Evolutionary conservation across 164 flowering plant genomes (phyloP).

Genomic region (Umbellularia californica): DNA sequence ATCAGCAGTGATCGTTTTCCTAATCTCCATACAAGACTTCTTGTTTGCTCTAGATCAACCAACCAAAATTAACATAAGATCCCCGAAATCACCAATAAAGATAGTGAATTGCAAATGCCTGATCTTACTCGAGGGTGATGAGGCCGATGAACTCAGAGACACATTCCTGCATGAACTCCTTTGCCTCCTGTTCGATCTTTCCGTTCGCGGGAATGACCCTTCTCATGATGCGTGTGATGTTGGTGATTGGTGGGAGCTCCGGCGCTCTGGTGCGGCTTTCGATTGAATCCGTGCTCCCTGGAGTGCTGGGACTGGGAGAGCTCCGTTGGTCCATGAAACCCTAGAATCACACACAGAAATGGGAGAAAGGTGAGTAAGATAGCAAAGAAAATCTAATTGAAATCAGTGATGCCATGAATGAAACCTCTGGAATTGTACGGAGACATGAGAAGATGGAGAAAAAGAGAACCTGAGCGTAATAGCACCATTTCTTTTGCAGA

Average conservation of each 20-base stretch:
- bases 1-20: conserved; percentile 44
- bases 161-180: conserved; percentile 59
- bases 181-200: conserved; percentile 55
- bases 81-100: neutral
- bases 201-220: conserved; percentile 50
- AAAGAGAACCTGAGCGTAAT: no score
- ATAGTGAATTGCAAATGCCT: neutral
- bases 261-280: no score
- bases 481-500: no score
- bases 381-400: no score
- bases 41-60: conserved; percentile 26
- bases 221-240: conserved; percentile 56
- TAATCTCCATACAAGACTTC: conserved; percentile 49
- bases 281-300: no score
- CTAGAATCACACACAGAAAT: no score
- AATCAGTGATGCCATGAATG: no score
- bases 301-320: no score
- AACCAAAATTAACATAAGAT: neutral
- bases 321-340: no score
- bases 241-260: conserved; percentile 44
- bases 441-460: no score
- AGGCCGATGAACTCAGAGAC: conserved; percentile 63
- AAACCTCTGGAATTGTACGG: no score
- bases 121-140: conserved; percentile 36
- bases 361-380: no score